Conservation (phyloP, 2,329 filamentous ascomycete species). For the Diaporthe vaccinii region DNA sequence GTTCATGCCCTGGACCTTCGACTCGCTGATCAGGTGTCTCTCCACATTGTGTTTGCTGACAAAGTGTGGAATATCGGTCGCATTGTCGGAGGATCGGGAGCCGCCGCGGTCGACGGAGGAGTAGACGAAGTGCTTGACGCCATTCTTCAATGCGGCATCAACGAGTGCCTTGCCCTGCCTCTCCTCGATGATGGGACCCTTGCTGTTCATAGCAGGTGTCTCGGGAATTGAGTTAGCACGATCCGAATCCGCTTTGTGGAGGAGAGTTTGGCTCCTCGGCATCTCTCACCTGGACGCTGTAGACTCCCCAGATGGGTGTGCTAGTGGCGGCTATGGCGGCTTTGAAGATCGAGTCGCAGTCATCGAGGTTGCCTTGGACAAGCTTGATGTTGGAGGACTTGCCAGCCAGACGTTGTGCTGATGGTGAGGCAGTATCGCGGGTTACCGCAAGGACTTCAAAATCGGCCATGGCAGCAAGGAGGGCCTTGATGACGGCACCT, state of each 20-base stretch:
- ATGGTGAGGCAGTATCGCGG: background rate
- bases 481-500: constrained; percentile 53
- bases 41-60: constrained; percentile 73
- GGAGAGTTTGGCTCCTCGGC: too few relatives aligned
- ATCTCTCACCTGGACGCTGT: background rate
- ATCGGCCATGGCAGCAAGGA: background rate
- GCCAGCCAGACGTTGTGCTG: background rate
- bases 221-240: background rate
- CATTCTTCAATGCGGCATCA: constrained; percentile 67
- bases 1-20: constrained; percentile 57
- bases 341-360: background rate
- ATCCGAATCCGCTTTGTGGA: too few relatives aligned
- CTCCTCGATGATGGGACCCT: background rate
- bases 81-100: constrained; percentile 59
- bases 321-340: background rate
- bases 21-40: constrained; percentile 65
- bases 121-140: constrained; percentile 74
- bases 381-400: background rate
- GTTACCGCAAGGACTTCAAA: background rate
- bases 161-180: constrained; percentile 66
- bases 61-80: constrained; percentile 73
- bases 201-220: background rate
- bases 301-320: background rate
- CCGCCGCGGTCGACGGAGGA: constrained; percentile 75
- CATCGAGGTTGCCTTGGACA: background rate